Evolutionary conservation across 306 rosid species (phyloP).

Genomic region (Cucurbita ficifolia): DNA sequence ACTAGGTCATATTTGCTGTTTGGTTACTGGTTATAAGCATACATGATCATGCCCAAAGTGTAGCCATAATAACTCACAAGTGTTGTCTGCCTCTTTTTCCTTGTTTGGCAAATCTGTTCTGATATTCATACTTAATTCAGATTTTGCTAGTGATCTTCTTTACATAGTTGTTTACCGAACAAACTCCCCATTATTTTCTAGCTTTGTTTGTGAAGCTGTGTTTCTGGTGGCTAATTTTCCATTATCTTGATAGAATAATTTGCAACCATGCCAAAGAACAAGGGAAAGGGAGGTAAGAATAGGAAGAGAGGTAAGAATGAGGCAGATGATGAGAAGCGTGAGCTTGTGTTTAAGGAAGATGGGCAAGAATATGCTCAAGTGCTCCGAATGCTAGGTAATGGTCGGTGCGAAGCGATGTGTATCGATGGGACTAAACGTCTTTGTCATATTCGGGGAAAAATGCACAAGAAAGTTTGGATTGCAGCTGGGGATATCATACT

Average conservation of each 20-base stretch:
- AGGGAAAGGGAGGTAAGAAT: slow-evolving; percentile 40
- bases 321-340: slow-evolving; percentile 38
- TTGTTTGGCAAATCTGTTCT: background rate
- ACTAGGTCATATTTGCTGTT: background rate
- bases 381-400: slow-evolving; percentile 31
- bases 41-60: background rate
- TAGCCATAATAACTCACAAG: background rate
- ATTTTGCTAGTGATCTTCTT: background rate
- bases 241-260: background rate
- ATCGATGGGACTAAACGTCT: slow-evolving; percentile 28
- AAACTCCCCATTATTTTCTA: background rate
- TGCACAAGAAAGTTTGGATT: slow-evolving; percentile 44
- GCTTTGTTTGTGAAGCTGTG: background rate
- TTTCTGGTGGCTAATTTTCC: background rate
- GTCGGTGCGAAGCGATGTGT: slow-evolving; percentile 31
- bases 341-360: slow-evolving; percentile 37
- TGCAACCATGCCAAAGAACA: slow-evolving; percentile 33
- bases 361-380: slow-evolving; percentile 39
- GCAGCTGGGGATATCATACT: slow-evolving; percentile 38
- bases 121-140: background rate
- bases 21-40: background rate
- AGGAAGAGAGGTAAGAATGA: slow-evolving; percentile 41
- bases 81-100: background rate
- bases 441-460: slow-evolving; percentile 32
- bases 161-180: background rate